A percentile compares a stretch with the other conserved stretches of the same genome.
phyloP scores from a whole-genome alignment of 257 asterid species.

The Penstemon eatonii region DNA sequence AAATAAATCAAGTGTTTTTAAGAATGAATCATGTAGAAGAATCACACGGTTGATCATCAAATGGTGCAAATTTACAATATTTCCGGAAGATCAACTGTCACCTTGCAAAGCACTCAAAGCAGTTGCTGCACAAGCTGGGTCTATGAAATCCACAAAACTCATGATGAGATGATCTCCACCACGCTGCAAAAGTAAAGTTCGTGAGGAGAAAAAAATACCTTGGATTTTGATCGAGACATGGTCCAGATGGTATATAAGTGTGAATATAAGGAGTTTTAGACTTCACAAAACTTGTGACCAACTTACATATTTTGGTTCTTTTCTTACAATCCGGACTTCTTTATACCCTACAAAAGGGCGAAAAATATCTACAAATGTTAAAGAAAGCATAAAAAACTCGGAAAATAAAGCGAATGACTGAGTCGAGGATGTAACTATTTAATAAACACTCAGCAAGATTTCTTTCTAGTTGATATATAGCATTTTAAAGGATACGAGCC shows the following conservation, averaged over 20 bases:
- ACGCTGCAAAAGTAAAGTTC: constrained; percentile 39
- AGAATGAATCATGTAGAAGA: not conserved
- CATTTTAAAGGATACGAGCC: constrained; percentile 53
- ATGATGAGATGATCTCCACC: constrained; percentile 57
- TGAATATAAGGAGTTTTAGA: too few relatives aligned
- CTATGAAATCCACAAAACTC: constrained; percentile 54
- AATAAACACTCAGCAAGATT: too few relatives aligned
- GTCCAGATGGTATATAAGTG: not conserved
- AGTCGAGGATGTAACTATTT: not conserved
- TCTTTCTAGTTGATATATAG: constrained; percentile 7
- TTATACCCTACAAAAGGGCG: constrained; percentile 62
- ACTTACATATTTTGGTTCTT: constrained; percentile 56
- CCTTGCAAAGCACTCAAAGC: constrained; percentile 62
- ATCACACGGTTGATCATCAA: not conserved
- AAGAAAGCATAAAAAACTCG: constrained; percentile 20
- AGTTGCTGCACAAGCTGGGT: constrained; percentile 65
- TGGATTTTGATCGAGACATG: not conserved
- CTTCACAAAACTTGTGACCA: not conserved
- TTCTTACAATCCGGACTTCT: constrained; percentile 59
- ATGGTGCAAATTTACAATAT: not conserved
- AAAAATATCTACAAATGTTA: constrained; percentile 47
- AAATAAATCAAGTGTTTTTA: not conserved
- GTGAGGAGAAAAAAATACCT: not conserved
- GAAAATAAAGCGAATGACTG: not conserved
- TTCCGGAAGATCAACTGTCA: constrained; percentile 16